phyloP scores from a whole-genome alignment of 306 rosid species.

The Malus asiatica region DNA sequence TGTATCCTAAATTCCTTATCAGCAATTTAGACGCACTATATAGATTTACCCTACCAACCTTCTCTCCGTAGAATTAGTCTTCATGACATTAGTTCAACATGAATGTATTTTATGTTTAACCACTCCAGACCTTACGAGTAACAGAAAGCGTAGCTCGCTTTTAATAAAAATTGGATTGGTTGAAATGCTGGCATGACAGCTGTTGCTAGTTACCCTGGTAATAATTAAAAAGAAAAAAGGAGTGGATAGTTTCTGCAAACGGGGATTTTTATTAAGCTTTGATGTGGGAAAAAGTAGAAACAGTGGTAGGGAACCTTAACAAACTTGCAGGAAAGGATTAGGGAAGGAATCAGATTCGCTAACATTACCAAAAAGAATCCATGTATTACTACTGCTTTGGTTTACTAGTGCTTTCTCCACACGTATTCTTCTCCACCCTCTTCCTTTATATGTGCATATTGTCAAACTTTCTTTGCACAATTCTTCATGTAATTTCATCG shows the following conservation, averaged over 20 bases:
- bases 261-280: background rate
- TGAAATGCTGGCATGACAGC: background rate
- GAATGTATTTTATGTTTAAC: background rate
- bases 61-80: background rate
- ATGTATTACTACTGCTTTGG: slow-evolving; percentile 17
- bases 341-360: slow-evolving; percentile 48
- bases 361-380: slow-evolving; percentile 12
- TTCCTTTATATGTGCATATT: slow-evolving; percentile 24
- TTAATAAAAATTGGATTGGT: background rate
- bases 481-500: background rate
- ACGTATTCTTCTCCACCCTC: slow-evolving; percentile 45
- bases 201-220: background rate
- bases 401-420: slow-evolving; percentile 29
- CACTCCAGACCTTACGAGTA: background rate
- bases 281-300: background rate
- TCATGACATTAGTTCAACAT: background rate
- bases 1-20: background rate
- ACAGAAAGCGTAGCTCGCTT: background rate
- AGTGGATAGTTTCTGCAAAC: background rate
- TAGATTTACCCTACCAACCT: no score
- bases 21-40: background rate
- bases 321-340: slow-evolving; percentile 48
- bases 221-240: background rate
- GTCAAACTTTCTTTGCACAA: background rate
- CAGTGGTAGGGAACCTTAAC: slow-evolving; percentile 30